Evolutionary conservation across 1,284 basidiomycete genomes (phyloP), one percentile per base, ranked within the genome.

Genomic region (Trichosporon asahii): DNA sequence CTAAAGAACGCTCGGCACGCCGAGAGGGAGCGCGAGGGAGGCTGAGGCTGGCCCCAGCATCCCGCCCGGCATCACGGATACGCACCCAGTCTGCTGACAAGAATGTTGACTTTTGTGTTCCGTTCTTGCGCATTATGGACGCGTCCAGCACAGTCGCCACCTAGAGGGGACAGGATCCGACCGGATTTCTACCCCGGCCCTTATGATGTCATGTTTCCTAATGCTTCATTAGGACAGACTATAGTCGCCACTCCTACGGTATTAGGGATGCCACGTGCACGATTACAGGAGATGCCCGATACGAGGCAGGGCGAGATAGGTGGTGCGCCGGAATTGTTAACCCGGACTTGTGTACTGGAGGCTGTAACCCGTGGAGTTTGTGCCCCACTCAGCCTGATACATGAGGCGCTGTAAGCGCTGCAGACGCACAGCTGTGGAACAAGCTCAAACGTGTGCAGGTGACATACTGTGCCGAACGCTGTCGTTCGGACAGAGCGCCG

Each of bases 101-200:
- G 65, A 49, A 49, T 29, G 40, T 35, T 66, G 65, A 46, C 44
- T 49, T 44, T 66, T 31, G 29, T 44, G 29, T 53, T 33, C 29
- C 29, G 29, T 55, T 1, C 27, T 53, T 33, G 18, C 29, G 29
- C 33, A 8, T 15, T n/a, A 33, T 11, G 18, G 27, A 61, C 57
- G 57, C 57, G 57, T 61, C 7, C 15, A 1, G 27, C 27, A 0
- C 31, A 33, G 27, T 61, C 57, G 57, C 57, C 57, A 61, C 57
- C 57, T 3, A 49, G 46, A n/a, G 15, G n/a, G 29, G 27, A 2
- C 57, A 61, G 57, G 57, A 31, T 61, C 57, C 57, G 57, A 61
- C 57, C 57, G 57, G 57, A 33, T 61, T 61, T 61, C 27, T 8
- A 21, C 23, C 57, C 57, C 21, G 29, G 18, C 27, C 27, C 57